Conservation (phyloP, 225 moss, liverwort and hornwort genomes). For the Physcomitrellopsis africana region DNA sequence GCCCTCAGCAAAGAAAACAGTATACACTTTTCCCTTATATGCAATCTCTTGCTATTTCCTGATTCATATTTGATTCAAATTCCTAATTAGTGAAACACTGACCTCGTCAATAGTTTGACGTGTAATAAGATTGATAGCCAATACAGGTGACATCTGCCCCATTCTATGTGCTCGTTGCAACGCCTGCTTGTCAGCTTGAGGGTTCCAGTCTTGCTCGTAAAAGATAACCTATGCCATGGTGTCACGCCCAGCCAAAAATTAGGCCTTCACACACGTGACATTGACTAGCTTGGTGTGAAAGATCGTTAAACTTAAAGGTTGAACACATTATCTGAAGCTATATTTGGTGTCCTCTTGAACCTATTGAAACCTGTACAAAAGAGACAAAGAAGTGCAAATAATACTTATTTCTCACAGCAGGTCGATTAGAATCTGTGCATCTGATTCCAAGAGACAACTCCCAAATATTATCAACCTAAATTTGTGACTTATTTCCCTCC, state of each 20-base stretch:
- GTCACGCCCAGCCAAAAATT: constrained; percentile 16
- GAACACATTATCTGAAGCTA: neutral
- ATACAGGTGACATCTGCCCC: constrained; percentile 77
- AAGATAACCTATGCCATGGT: constrained; percentile 73
- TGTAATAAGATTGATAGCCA: constrained; percentile 74
- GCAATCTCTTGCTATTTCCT: neutral
- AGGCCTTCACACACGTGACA: neutral
- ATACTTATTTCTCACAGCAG: neutral
- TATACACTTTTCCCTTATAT: too few species aligned
- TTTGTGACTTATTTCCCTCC: neutral
- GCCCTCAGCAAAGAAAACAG: neutral
- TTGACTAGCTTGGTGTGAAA: neutral
- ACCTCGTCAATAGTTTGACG: constrained; percentile 90
- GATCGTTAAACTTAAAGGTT: neutral
- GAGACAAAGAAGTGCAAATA: neutral
- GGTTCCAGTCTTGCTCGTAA: constrained; percentile 97
- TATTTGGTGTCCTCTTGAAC: neutral
- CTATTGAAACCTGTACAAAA: neutral
- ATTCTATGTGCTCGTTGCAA: constrained; percentile 90
- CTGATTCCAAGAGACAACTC: neutral
- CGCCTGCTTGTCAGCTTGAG: constrained; percentile 91
- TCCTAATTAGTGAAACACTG: constrained; percentile 26
- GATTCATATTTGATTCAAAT: neutral
- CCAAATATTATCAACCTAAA: neutral
- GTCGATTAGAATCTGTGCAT: neutral